phyloP scores from a whole-genome alignment of 2,329 filamentous ascomycete genomes.

The Colletotrichum abscissum region DNA sequence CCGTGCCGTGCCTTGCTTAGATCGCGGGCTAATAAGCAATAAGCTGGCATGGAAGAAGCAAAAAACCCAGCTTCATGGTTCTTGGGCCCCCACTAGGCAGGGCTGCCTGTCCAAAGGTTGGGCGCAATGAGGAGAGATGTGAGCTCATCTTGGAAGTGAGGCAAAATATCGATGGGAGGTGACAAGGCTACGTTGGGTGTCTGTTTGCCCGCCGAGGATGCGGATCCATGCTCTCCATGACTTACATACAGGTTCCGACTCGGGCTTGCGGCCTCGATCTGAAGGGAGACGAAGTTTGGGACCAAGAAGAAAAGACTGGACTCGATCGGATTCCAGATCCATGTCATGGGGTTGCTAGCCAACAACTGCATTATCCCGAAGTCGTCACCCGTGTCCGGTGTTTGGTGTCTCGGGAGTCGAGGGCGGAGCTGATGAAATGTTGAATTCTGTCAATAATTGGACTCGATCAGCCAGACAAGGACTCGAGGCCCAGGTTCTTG shows the following conservation, averaged over 20 bases:
- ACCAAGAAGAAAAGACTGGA: neutral
- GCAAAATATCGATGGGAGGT: neutral
- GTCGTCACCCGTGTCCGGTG: slow-evolving; percentile 19
- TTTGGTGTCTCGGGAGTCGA: slow-evolving; percentile 35
- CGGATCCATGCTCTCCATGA: neutral
- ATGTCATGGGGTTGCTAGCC: slow-evolving; percentile 28
- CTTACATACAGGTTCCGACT: neutral
- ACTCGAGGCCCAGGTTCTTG: neutral
- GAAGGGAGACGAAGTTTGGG: neutral
- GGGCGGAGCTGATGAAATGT: slow-evolving; percentile 8
- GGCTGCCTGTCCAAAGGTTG: slow-evolving; percentile 8
- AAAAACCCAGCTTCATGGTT: slow-evolving; percentile 33
- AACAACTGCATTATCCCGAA: slow-evolving; percentile 28
- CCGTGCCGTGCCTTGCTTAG: neutral
- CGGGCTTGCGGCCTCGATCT: neutral
- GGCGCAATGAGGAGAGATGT: slow-evolving; percentile 21
- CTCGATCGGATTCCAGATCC: slow-evolving; percentile 12
- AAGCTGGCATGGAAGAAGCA: slow-evolving; percentile 24
- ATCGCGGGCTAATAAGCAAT: slow-evolving; percentile 25
- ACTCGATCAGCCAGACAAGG: neutral
- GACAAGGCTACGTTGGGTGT: neutral
- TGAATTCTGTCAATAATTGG: neutral
- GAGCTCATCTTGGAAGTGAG: neutral
- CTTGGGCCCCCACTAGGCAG: slow-evolving; percentile 15
- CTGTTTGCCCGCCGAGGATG: neutral